Conservation (phyloP, 2,329 filamentous ascomycete genomes). For the Pestalotiopsis sp. region DNA sequence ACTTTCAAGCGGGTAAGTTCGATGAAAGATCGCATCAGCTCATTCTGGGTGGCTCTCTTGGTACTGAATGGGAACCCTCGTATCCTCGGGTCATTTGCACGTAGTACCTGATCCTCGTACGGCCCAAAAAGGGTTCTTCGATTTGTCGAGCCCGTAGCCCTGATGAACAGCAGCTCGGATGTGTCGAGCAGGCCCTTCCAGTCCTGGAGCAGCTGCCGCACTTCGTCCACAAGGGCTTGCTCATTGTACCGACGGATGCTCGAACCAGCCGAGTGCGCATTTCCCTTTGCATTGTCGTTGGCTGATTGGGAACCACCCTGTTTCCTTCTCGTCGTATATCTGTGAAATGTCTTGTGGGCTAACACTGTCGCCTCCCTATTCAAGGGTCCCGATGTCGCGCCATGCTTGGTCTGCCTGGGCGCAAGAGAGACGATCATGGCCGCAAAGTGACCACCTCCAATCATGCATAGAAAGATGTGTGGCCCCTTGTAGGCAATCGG, state of each 20-base stretch:
- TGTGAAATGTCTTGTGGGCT: slow-evolving; percentile 96
- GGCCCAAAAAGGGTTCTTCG: slow-evolving; percentile 85
- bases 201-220: slow-evolving; percentile 76
- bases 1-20: slow-evolving; percentile 92
- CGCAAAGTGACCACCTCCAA: slow-evolving; percentile 95
- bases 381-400: slow-evolving; percentile 63
- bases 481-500: slow-evolving; percentile 67
- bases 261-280: slow-evolving; percentile 91
- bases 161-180: slow-evolving; percentile 83
- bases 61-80: slow-evolving; percentile 94
- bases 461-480: slow-evolving; percentile 97
- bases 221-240: slow-evolving; percentile 84
- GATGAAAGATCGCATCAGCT: slow-evolving; percentile 92
- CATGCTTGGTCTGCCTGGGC: slow-evolving; percentile 74
- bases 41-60: slow-evolving; percentile 85
- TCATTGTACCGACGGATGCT: slow-evolving; percentile 93
- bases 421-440: slow-evolving; percentile 92
- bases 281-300: slow-evolving; percentile 91
- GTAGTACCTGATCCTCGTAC: slow-evolving; percentile 85
- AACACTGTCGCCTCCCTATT: slow-evolving; percentile 86
- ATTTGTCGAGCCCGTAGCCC: slow-evolving; percentile 87
- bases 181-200: slow-evolving; percentile 88
- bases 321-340: slow-evolving; percentile 94
- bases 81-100: slow-evolving; percentile 76
- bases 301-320: slow-evolving; percentile 95